A percentile compares a stretch with the other conserved stretches of the same genome.
These are phyloP conservation scores for Piromyces sp. DNA, from an alignment of 192 early-diverging fungal genomes.

Conservation along the genomic window DNA sequence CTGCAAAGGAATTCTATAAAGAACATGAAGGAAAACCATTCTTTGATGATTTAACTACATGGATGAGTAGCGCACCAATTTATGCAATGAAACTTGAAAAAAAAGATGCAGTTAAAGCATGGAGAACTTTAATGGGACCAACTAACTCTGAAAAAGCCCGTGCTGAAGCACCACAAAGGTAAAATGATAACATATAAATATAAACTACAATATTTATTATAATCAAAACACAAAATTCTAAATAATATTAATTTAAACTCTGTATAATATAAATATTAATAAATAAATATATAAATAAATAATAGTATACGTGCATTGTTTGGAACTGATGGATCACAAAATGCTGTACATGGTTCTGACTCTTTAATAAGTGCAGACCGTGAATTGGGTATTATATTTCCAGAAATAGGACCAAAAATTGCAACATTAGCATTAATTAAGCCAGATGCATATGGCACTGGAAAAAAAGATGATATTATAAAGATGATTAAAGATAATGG, in stretches of 20 bases:
- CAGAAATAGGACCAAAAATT: background rate
- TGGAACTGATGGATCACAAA: slow-evolving; percentile 18
- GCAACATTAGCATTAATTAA: slow-evolving; percentile 36
- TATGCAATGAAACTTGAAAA: slow-evolving; percentile 39
- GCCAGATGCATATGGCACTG: slow-evolving; percentile 32
- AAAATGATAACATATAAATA: background rate
- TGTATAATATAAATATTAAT: too few relatives aligned
- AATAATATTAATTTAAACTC: too few relatives aligned
- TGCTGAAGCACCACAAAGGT: background rate
- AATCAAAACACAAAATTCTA: too few relatives aligned
- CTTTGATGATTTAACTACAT: slow-evolving; percentile 13
- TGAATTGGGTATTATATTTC: slow-evolving; percentile 25
- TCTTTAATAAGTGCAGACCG: slow-evolving; percentile 21
- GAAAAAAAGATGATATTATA: background rate
- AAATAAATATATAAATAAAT: background rate
- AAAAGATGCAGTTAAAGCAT: slow-evolving; percentile 24
- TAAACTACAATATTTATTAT: too few relatives aligned
- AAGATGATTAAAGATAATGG: background rate
- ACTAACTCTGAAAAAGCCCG: slow-evolving; percentile 34
- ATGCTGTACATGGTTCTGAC: slow-evolving; percentile 38
- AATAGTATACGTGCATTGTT: slow-evolving; percentile 24
- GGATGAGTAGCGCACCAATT: slow-evolving; percentile 36
- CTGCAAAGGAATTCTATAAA: background rate
- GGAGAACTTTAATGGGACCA: slow-evolving; percentile 34
- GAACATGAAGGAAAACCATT: slow-evolving; percentile 1